These are phyloP conservation scores for Cryptococcus sp. DNA, from an alignment of 1,284 basidiomycete species.

Conservation along the genomic window DNA sequence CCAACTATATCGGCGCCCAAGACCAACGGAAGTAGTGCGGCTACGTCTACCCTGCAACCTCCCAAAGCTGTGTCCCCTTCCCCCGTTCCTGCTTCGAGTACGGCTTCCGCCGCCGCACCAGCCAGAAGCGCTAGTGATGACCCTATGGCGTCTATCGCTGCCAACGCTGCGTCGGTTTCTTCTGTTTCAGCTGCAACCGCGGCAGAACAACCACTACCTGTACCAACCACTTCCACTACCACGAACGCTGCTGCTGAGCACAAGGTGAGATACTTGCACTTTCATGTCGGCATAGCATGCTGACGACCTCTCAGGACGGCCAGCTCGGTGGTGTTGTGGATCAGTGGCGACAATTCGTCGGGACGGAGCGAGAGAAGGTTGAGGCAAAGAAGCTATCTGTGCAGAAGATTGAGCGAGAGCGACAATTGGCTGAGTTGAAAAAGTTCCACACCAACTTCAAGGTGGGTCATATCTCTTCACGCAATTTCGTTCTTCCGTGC, in stretches of 20 bases:
- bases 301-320: constrained; percentile 13
- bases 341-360: constrained; percentile 82
- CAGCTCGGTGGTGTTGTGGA: constrained; percentile 42
- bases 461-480: constrained; percentile 56
- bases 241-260: neutral
- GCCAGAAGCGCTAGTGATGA: constrained; percentile 26
- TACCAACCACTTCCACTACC: no score
- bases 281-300: neutral
- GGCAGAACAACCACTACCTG: no score
- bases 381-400: constrained; percentile 88
- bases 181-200: constrained; percentile 6
- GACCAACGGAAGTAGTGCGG: constrained; percentile 18
- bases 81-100: constrained; percentile 2
- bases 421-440: constrained; percentile 74
- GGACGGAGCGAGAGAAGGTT: constrained; percentile 80
- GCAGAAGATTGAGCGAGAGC: constrained; percentile 72
- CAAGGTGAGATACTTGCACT: neutral
- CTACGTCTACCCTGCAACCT: constrained; percentile 14
- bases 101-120: constrained; percentile 10
- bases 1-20: constrained; percentile 11
- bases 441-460: constrained; percentile 94
- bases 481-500: neutral
- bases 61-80: constrained; percentile 12
- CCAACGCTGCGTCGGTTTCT: constrained; percentile 7
- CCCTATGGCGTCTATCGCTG: constrained; percentile 2